phyloP scores from a whole-genome alignment of 345 rosid genomes.

The Salix dunnii region DNA sequence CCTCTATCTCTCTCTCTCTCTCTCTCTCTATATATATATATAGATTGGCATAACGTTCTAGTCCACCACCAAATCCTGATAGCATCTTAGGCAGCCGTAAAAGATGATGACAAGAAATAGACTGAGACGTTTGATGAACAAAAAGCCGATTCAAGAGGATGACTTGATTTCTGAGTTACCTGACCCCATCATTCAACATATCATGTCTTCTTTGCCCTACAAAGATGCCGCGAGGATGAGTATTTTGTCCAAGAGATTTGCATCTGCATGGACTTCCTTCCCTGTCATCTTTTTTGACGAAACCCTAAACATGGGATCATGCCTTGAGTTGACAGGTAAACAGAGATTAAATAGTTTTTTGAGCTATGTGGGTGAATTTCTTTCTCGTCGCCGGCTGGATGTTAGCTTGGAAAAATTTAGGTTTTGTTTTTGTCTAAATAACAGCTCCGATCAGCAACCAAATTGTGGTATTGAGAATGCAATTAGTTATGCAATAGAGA shows the following conservation, averaged over 20 bases:
- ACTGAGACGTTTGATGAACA: neutral
- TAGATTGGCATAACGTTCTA: no score
- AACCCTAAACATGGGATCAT: neutral
- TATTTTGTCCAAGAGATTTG: constrained; percentile 5
- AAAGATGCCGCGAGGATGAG: neutral
- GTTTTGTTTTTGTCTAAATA: neutral
- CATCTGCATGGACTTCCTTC: neutral
- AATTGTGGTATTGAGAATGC: neutral
- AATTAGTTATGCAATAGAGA: neutral
- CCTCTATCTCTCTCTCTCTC: no score
- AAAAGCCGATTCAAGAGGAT: neutral
- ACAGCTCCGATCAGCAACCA: neutral
- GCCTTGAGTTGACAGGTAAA: neutral
- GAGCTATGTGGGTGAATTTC: neutral
- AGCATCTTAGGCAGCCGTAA: no score
- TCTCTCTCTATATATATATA: no score
- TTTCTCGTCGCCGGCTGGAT: neutral
- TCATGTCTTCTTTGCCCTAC: neutral
- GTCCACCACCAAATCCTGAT: no score
- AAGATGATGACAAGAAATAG: neutral
- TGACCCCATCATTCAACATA: constrained; percentile 1
- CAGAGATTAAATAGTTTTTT: neutral
- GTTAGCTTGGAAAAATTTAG: neutral
- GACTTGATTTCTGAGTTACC: constrained; percentile 5
- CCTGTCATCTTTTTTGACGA: neutral